A percentile compares a stretch with the other conserved stretches of the same genome.
Conservation (phyloP, 2,329 filamentous ascomycete genomes). For the Colletotrichum truncatum region DNA sequence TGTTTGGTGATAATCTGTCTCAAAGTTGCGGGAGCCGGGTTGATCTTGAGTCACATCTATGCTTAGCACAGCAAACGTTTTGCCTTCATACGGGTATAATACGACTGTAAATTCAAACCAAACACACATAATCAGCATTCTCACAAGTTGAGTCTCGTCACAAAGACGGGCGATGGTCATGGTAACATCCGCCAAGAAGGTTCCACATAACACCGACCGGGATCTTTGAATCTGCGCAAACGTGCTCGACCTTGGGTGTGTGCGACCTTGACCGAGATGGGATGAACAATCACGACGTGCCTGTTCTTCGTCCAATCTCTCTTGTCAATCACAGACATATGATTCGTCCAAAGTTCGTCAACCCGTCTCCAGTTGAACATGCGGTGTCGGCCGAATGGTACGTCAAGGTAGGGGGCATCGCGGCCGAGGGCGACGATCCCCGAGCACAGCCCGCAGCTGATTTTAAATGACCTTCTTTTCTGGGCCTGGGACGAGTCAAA, state of each 20-base stretch:
- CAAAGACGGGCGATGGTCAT: no score
- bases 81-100: no score
- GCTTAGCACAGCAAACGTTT: no score
- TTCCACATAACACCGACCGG: not conserved
- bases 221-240: conserved; percentile 23
- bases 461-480: conserved; percentile 24
- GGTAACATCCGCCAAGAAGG: not conserved
- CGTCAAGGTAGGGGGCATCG: not conserved
- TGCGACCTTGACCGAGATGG: no score
- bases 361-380: not conserved
- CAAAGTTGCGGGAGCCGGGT: no score
- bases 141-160: no score
- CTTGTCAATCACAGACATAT: not conserved
- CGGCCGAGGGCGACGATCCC: conserved; percentile 13
- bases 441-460: conserved; percentile 17
- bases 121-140: no score
- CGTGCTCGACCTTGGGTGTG: not conserved
- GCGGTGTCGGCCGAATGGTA: not conserved
- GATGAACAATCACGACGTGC: no score
- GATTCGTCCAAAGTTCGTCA: not conserved
- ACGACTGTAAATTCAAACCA: no score
- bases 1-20: no score
- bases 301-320: not conserved
- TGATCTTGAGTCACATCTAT: no score
- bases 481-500: not conserved